Base-by-base conservation (phyloP, 2,329 filamentous ascomycete species). In the Ophiostoma angusticollis region DNA sequence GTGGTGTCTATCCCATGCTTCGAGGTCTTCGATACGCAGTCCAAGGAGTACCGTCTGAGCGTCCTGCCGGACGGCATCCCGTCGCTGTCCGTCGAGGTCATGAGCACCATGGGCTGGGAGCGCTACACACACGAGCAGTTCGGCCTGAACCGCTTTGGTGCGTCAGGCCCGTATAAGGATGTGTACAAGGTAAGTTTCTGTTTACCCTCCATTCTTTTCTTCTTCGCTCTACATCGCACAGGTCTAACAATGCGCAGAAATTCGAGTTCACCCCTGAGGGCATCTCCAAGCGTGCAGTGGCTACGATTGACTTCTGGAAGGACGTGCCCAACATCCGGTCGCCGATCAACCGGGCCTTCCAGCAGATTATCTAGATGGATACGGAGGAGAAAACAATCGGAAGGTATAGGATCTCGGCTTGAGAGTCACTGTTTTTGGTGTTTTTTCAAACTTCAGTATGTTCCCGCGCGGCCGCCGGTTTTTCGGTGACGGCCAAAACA, bases 81-180 rank as follows among this genome's bases (percentile, higher is more conserved):
- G 50, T 77, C 86, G 46, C 64, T 98, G 63, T 93, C 84, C 41
- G 83, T 98, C 52, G 91, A 98, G 73, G 87, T 86, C 61, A 93
- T 94, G 84, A 82, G 75, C 64, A 98, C 91, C 52, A 79, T 95
- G 66, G 91, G 91, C 53, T 98, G 91, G 91, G 87, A 96, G 76
- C 83, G 89, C 64, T 98, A 96, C 70, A 84, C 86, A 44, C 89
- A 98, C 68, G 91, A 98, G 78, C 91, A 98, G 71, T 98, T 98
- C 57, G 91, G 91, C 61, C 78, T 98, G 51, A 98, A 98, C 81
- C 78, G 91, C 61, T 98, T 98, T 65, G 91, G 91, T 78, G 89
- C 89, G 51, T 93, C 84, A 41, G 91, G 89, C 56, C 81, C 89
- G 51, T 96, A 96, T 74, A 89, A 89, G 80, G 80, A 96, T 56